Percentiles rank a stretch among this genome's conserved stretches.
Conservation (phyloP, 495 filamentous ascomycete species). For the Trichoderma reesei region DNA sequence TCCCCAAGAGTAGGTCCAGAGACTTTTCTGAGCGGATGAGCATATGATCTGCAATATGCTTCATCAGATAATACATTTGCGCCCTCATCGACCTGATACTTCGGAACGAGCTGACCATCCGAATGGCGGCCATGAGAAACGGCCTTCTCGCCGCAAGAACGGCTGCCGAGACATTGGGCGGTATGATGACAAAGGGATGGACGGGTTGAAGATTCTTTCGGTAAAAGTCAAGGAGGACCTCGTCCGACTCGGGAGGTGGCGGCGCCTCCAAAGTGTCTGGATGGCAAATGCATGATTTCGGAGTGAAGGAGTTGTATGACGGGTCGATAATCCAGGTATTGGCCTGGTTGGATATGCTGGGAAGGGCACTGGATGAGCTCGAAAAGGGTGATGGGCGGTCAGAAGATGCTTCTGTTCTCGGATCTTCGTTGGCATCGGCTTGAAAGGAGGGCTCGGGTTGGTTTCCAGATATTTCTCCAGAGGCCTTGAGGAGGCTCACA, state of each 20-base stretch:
- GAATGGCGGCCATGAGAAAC: constrained; percentile 26
- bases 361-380: constrained; percentile 11
- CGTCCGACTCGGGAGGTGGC: constrained; percentile 21
- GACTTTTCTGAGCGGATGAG: constrained; percentile 36
- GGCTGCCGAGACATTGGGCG: constrained; percentile 16
- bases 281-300: constrained; percentile 20
- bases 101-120: constrained; percentile 30
- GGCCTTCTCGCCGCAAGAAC: constrained; percentile 20
- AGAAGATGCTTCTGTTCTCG: not conserved
- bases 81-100: constrained; percentile 29
- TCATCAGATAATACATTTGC: constrained; percentile 30
- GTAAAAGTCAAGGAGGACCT: constrained; percentile 27
- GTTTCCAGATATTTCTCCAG: constrained; percentile 16
- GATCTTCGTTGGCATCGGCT: not conserved
- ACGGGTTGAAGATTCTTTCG: constrained; percentile 23
- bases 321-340: not conserved
- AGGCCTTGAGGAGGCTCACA: constrained; percentile 22
- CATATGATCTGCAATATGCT: constrained; percentile 31
- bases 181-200: constrained; percentile 31
- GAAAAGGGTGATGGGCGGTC: not conserved
- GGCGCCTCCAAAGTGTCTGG: constrained; percentile 15
- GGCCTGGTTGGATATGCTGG: constrained; percentile 9
- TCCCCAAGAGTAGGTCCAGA: constrained; percentile 39
- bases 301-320: constrained; percentile 20
- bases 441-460: not conserved